These are phyloP conservation scores for Microsporum audouinii DNA, from an alignment of 2,329 filamentous ascomycete species.

Conservation along the genomic window DNA sequence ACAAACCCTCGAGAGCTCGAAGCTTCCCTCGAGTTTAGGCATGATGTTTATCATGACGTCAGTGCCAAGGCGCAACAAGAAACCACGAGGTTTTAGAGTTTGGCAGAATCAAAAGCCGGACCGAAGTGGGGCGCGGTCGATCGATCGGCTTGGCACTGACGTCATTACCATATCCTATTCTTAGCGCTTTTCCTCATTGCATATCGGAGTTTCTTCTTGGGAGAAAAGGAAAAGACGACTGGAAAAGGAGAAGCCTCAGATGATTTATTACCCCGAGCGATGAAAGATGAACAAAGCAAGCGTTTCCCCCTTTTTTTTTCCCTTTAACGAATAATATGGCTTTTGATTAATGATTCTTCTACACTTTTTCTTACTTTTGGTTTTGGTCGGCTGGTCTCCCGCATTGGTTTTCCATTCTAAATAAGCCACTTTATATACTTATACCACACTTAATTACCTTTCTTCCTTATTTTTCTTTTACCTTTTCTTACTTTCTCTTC, in stretches of 20 bases:
- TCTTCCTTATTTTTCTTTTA: not conserved
- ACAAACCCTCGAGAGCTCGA: not conserved
- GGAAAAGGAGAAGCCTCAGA: not conserved
- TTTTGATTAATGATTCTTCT: not conserved
- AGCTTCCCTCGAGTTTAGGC: not conserved
- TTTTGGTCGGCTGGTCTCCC: not conserved
- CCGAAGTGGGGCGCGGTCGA: not conserved
- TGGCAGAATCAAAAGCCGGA: constrained; percentile 1
- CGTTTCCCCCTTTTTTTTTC: not conserved
- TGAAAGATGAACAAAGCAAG: not conserved
- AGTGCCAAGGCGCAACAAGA: not conserved
- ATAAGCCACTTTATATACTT: not conserved
- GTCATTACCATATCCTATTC: not conserved
- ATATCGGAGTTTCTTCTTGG: not conserved
- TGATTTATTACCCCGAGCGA: not conserved
- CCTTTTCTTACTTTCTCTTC: not conserved
- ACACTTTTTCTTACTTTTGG: not conserved
- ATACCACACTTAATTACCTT: not conserved
- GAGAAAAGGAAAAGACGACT: not conserved
- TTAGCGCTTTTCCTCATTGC: not conserved
- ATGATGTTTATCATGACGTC: constrained; percentile 3
- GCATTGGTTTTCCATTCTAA: not conserved
- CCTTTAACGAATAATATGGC: too few species aligned
- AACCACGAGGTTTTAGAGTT: constrained; percentile 1
- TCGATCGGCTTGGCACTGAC: not conserved